Evolutionary conservation across 805 yeast genomes (phyloP).

Genomic region (Kuraishia cidri): DNA sequence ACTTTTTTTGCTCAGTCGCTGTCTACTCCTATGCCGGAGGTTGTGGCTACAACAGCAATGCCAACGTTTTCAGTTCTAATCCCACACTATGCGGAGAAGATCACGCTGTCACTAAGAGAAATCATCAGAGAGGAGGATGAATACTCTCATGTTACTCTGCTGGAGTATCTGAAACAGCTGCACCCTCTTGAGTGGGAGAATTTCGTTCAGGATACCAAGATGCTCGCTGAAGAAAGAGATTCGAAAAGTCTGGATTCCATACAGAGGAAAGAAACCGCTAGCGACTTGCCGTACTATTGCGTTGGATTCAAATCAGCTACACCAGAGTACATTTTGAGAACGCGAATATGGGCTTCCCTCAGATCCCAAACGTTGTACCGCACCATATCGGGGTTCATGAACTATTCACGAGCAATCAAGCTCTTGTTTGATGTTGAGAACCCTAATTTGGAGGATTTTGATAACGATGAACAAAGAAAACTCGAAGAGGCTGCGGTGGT

Average conservation of each 20-base stretch:
- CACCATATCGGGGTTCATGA: constrained; percentile 77
- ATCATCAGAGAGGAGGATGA: constrained; percentile 68
- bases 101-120: constrained; percentile 66
- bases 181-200: constrained; percentile 51
- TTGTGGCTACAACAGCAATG: constrained; percentile 57
- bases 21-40: constrained; percentile 78
- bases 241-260: background rate
- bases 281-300: constrained; percentile 59
- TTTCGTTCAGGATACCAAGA: constrained; percentile 47
- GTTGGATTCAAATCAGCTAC: constrained; percentile 63
- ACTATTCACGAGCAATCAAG: constrained; percentile 65
- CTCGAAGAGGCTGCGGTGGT: constrained; percentile 38
- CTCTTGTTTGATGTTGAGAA: constrained; percentile 49
- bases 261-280: constrained; percentile 7
- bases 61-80: constrained; percentile 78
- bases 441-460: constrained; percentile 21
- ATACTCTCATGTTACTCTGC: constrained; percentile 42
- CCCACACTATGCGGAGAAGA: constrained; percentile 84
- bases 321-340: constrained; percentile 56
- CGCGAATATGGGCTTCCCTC: constrained; percentile 81
- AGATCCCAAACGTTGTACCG: constrained; percentile 77
- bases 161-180: constrained; percentile 46
- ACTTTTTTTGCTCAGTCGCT: constrained; percentile 87
- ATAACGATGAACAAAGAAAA: constrained; percentile 22
- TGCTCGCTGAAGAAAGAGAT: constrained; percentile 36